phyloP scores from a whole-genome alignment of 2,329 filamentous ascomycete genomes.

The Thermomyces lanuginosus region DNA sequence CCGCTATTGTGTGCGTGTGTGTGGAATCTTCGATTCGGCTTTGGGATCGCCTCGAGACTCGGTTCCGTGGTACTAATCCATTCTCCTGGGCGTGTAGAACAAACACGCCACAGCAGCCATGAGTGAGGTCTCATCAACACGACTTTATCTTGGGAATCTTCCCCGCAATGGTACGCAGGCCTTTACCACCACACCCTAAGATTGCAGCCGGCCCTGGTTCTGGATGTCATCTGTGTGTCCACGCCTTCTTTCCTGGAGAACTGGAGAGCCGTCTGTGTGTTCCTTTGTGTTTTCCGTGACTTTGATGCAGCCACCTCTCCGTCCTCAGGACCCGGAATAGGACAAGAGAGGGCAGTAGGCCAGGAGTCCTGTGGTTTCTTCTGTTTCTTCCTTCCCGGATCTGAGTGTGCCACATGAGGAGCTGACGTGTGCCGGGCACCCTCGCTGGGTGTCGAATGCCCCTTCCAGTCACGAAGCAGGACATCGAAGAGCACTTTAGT shows the following conservation, averaged over 20 bases:
- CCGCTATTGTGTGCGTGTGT: too few relatives aligned
- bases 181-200: constrained; percentile 16
- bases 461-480: constrained; percentile 75
- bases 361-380: too few relatives aligned
- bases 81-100: too few relatives aligned
- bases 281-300: constrained; percentile 5
- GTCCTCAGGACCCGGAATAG: too few relatives aligned
- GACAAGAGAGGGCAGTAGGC: too few relatives aligned
- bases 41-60: too few relatives aligned
- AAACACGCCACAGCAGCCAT: too few relatives aligned
- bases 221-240: constrained; percentile 5
- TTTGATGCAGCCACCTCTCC: constrained; percentile 8
- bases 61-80: too few relatives aligned
- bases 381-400: too few relatives aligned
- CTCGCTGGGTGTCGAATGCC: constrained; percentile 16
- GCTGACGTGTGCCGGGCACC: constrained; percentile 20
- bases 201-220: constrained; percentile 9
- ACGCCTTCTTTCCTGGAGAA: not conserved
- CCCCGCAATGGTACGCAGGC: constrained; percentile 71
- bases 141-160: constrained; percentile 95
- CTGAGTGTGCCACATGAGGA: constrained; percentile 10
- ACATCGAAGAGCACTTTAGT: constrained; percentile 90
- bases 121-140: constrained; percentile 82
- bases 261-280: too few relatives aligned
- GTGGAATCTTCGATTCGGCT: too few relatives aligned